These are phyloP conservation scores for Fusarium sambucinum DNA, from an alignment of 2,329 filamentous ascomycete genomes.

Conservation along the genomic window DNA sequence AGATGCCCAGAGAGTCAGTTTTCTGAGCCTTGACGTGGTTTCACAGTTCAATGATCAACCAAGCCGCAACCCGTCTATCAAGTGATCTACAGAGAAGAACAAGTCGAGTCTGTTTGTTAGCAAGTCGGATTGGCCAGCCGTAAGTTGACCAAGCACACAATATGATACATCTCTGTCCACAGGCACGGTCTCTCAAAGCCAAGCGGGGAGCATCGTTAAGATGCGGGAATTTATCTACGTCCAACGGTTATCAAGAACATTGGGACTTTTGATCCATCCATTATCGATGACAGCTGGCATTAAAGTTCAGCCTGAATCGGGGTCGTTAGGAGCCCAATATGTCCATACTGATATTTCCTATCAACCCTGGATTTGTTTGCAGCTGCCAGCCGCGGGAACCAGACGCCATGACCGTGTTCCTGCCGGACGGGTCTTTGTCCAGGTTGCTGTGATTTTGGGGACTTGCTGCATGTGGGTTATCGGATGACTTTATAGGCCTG, in stretches of 20 bases:
- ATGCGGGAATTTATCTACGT: slow-evolving; percentile 21
- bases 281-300: slow-evolving; percentile 4
- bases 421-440: slow-evolving; percentile 1
- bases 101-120: not conserved
- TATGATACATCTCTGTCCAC: slow-evolving; percentile 2
- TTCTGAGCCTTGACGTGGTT: not conserved
- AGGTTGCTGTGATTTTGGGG: slow-evolving; percentile 12
- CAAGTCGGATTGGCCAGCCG: not conserved
- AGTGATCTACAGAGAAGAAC: slow-evolving; percentile 4
- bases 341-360: not conserved
- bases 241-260: slow-evolving; percentile 4
- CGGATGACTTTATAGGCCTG: slow-evolving; percentile 29
- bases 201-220: slow-evolving; percentile 7
- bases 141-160: not conserved
- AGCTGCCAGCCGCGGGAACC: slow-evolving; percentile 5
- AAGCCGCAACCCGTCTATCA: not conserved
- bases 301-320: slow-evolving; percentile 16
- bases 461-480: slow-evolving; percentile 35
- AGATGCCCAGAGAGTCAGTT: not conserved
- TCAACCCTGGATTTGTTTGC: slow-evolving; percentile 3
- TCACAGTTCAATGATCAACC: not conserved
- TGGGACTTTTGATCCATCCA: slow-evolving; percentile 3
- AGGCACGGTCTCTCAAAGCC: not conserved
- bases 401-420: slow-evolving; percentile 23
- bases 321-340: slow-evolving; percentile 23